Percentiles rank a stretch among this genome's conserved stretches.
phyloP scores from a whole-genome alignment of 495 filamentous ascomycete genomes.

The Hypoxylon perforatum region DNA sequence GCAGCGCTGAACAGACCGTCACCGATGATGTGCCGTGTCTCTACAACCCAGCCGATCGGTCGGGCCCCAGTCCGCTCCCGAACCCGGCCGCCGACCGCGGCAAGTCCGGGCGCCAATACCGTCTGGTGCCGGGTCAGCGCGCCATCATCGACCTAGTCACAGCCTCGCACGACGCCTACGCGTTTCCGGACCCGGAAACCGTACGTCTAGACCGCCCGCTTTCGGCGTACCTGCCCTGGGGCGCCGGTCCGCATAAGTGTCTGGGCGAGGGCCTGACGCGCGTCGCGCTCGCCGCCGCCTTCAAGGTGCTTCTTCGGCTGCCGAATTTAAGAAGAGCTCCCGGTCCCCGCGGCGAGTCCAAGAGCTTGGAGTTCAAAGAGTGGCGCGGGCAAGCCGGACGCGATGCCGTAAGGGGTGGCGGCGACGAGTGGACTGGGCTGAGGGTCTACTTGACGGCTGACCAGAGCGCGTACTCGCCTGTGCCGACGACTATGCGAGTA shows the following conservation, averaged over 20 bases:
- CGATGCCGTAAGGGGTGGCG: slow-evolving; percentile 3
- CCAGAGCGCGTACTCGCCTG: slow-evolving; percentile 69
- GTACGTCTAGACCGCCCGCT: slow-evolving; percentile 71
- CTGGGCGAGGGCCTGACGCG: slow-evolving; percentile 67
- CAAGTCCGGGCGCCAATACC: slow-evolving; percentile 21
- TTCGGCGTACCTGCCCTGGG: slow-evolving; percentile 72
- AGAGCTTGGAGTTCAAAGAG: slow-evolving; percentile 67
- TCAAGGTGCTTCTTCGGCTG: slow-evolving; percentile 45
- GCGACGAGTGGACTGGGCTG: slow-evolving; percentile 57
- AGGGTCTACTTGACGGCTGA: slow-evolving; percentile 74
- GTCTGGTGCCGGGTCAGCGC: slow-evolving; percentile 42
- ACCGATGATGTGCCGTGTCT: slow-evolving; percentile 62
- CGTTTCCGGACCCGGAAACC: slow-evolving; percentile 72
- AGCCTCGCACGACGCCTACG: slow-evolving; percentile 68
- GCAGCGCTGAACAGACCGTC: slow-evolving; percentile 55
- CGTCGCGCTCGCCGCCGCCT: slow-evolving; percentile 67
- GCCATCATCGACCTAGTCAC: slow-evolving; percentile 63
- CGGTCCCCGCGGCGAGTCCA: slow-evolving; percentile 67
- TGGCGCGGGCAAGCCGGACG: slow-evolving; percentile 46
- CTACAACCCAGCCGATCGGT: slow-evolving; percentile 18
- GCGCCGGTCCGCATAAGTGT: slow-evolving; percentile 67
- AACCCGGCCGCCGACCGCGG: slow-evolving; percentile 15
- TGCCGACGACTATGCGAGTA: slow-evolving; percentile 68
- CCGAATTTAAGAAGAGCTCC: slow-evolving; percentile 65
- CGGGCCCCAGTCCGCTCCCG: slow-evolving; percentile 26